phyloP scores from a whole-genome alignment of 163 green algal species.

The Coccomyxa subellipsoidea region DNA sequence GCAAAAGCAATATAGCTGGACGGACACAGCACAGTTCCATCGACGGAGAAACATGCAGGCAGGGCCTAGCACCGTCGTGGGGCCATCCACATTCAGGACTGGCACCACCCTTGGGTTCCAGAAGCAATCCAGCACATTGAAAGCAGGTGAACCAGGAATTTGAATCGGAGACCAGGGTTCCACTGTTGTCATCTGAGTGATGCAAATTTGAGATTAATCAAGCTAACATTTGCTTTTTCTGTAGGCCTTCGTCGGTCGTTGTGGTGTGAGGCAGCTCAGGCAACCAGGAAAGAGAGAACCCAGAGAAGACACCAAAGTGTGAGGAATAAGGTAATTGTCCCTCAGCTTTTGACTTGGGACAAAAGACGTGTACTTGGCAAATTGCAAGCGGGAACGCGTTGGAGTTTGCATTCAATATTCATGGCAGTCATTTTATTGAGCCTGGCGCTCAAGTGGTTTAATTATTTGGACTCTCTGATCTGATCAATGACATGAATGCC shows the following conservation, averaged over 20 bases:
- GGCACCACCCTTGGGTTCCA: background rate
- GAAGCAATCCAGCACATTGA: background rate
- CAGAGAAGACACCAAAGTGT: slow-evolving; percentile 62
- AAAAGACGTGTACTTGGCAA: no score
- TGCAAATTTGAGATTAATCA: background rate
- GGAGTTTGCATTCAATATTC: no score
- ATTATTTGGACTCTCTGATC: background rate
- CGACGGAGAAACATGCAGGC: background rate
- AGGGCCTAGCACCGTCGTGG: background rate
- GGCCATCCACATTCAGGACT: background rate
- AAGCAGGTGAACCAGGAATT: background rate
- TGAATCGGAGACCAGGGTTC: no score
- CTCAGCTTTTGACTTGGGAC: no score
- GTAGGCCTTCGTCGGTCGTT: background rate
- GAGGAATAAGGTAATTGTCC: slow-evolving; percentile 56
- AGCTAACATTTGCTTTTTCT: background rate
- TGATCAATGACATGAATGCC: background rate
- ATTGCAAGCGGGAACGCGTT: no score
- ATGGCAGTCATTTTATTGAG: no score
- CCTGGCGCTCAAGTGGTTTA: background rate
- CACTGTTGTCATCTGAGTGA: background rate
- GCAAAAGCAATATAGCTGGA: no score
- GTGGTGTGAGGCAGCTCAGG: slow-evolving; percentile 4
- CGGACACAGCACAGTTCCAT: no score
- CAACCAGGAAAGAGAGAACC: slow-evolving; percentile 22